Evolutionary conservation across 2,329 filamentous ascomycete genomes (phyloP).

Genomic region (Pseudogymnoascus sp.): DNA sequence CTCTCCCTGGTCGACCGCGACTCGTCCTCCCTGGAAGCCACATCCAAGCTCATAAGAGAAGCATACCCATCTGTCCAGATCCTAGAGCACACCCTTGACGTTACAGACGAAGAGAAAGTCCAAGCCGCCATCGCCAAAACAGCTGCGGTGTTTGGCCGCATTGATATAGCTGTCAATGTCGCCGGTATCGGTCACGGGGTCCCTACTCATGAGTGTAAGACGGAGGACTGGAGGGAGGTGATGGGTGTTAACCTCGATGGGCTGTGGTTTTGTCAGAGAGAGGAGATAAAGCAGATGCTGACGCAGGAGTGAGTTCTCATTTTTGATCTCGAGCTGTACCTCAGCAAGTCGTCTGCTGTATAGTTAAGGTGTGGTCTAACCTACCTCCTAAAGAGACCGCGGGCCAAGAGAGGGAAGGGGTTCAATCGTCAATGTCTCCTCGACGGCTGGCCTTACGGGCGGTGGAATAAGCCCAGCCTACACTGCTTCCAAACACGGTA

Average conservation of each 20-base stretch:
- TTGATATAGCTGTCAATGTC: slow-evolving; percentile 51
- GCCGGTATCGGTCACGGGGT: slow-evolving; percentile 40
- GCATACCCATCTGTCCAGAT: slow-evolving; percentile 36
- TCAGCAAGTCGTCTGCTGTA: background rate
- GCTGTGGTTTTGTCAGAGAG: slow-evolving; percentile 50
- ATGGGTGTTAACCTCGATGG: slow-evolving; percentile 48
- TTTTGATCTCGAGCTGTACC: background rate
- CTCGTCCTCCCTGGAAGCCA: slow-evolving; percentile 26
- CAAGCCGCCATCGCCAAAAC: slow-evolving; percentile 36
- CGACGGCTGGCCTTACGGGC: slow-evolving; percentile 43
- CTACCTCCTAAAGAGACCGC: slow-evolving; percentile 25
- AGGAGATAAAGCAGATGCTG: slow-evolving; percentile 45
- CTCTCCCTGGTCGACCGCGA: slow-evolving; percentile 43
- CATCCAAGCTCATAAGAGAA: slow-evolving; percentile 30
- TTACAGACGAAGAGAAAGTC: slow-evolving; percentile 37
- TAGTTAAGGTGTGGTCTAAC: background rate
- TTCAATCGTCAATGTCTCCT: slow-evolving; percentile 47
- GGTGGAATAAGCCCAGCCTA: slow-evolving; percentile 32
- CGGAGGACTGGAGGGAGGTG: slow-evolving; percentile 43
- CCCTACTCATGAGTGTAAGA: slow-evolving; percentile 39
- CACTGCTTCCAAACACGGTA: slow-evolving; percentile 44
- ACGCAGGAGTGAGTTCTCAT: slow-evolving; percentile 36
- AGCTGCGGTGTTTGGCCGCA: slow-evolving; percentile 41
- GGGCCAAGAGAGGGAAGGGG: slow-evolving; percentile 38
- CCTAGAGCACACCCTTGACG: slow-evolving; percentile 38